Evolutionary conservation across 2,329 filamentous ascomycete species (phyloP), one percentile per base, ranked within the genome.

Genomic region (Trichothecium roseum): DNA sequence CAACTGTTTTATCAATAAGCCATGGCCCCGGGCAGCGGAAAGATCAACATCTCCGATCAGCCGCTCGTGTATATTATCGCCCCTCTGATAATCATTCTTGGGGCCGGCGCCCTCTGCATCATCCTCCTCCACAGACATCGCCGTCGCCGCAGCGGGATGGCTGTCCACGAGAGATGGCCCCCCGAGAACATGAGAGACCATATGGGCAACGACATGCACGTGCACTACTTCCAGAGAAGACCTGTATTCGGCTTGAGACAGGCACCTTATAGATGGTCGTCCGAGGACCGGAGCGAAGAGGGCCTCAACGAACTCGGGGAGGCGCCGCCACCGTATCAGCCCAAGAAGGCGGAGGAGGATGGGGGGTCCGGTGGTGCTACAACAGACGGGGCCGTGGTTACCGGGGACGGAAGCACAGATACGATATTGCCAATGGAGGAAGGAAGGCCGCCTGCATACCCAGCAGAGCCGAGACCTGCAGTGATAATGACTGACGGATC

Each of bases 301-400:
- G 77, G 78, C 0, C 53, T 80, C 38, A 68, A 81, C 48, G 75
- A 80, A 56, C 53, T 66, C 29, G 77, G 77, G 18, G 74, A 81
- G 50, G 73, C 76, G 8, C 78, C 78, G 32, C 78, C 78, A 32
- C 73, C 77, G 1, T 81, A 81, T 49, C 60, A 57, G 24, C 45
- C 47, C 6, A 56, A 55, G 45, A 51, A 53, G 42, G 41, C 48
- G n/a, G 30, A 18, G 12, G 8, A 7, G 28, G 8, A 9, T n/a
- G 30, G 24, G 13, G 5, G 14, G 26, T 15, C 28, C 13, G 17
- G 22, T 40, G 26, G 33, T 27, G 30, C 10, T 30, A 14, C 33
- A 32, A 30, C 31, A 37, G 27, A 12, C 27, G 30, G 17, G 40
- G 43, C 16, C 37, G 41, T 31, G 33, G 44, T 7, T 1, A 37